Base-by-base conservation (phyloP, 2,329 filamentous ascomycete species). In the Exophiala oligosperma region DNA sequence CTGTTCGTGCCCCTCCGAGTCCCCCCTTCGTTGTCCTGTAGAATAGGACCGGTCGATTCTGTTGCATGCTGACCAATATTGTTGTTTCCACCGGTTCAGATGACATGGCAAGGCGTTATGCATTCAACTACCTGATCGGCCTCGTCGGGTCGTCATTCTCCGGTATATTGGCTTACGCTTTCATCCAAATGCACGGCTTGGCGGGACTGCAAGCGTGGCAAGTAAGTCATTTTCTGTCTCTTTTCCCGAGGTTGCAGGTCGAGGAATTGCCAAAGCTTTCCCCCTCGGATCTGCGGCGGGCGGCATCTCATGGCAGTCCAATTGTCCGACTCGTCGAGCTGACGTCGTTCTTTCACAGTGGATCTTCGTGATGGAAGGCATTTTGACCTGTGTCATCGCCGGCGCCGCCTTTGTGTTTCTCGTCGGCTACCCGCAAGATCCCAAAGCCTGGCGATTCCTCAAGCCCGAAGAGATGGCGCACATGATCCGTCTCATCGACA, bases 401-500 rank as follows among this genome's bases (percentile, higher is more conserved):
- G n/a, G 67, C 7, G 51, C 66, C 9, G 67, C 64, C 17, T 61
- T 60, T 32, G 40, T 68, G 14, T 49, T 70, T 32, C 66, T 70
- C n/a, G 63, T 70, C 11, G 68, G 69, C 54, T 76, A 73, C 61
- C 32, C 32, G 11, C 6, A 67, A 69, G 17, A 35, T 51, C 28
- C 48, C 17, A 32, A 43, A 63, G 71, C 72, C 7, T 35, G 24
- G 57, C 68, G 69, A 7, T 66, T 5, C 65, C 67, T 32, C 57
- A 65, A 47, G 57, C 67, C 14, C 9, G 32, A 35, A 2, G 32
- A 35, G 9, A 2, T 35, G 32, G 32, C 32, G 6, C 11, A 35
- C 32, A 35, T 35, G 4, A 68, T 59, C 0, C 29, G 11, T 6
- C 69, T 68, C 51, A 64, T 67, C 23, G 63, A 67, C 59, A 67